Conservation (phyloP, 2,329 filamentous ascomycete species). For the Cryphonectria naterciae region DNA sequence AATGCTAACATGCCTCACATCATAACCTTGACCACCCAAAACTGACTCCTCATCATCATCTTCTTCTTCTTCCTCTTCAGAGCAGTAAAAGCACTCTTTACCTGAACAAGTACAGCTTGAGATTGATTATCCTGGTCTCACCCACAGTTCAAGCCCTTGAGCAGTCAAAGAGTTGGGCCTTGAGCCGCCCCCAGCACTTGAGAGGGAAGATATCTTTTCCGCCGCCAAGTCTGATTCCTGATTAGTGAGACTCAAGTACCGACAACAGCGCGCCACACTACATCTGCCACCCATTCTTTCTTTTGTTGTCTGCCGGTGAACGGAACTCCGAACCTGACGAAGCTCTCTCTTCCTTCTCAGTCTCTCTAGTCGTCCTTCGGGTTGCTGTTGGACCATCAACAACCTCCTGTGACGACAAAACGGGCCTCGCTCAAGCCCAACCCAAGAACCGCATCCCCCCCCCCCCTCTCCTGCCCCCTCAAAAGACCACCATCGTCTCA, state of each 20-base stretch:
- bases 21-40: neutral
- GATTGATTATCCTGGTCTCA: neutral
- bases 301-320: neutral
- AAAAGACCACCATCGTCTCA: neutral
- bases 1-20: neutral
- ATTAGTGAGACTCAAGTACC: neutral
- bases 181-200: neutral
- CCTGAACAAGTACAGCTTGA: neutral
- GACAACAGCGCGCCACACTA: neutral
- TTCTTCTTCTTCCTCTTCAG: neutral
- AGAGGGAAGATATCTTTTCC: slow-evolving; percentile 30
- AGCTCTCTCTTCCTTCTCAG: neutral
- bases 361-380: neutral
- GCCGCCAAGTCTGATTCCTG: slow-evolving; percentile 10
- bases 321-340: neutral
- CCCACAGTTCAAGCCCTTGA: no score
- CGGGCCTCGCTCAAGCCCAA: neutral
- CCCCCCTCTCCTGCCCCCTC: neutral
- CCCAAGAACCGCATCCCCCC: neutral
- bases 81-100: neutral
- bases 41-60: neutral
- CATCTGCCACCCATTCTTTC: neutral
- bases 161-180: neutral
- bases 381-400: neutral
- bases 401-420: neutral